Conservation (phyloP, 2,329 filamentous ascomycete species). For the Penicillium italicum region DNA sequence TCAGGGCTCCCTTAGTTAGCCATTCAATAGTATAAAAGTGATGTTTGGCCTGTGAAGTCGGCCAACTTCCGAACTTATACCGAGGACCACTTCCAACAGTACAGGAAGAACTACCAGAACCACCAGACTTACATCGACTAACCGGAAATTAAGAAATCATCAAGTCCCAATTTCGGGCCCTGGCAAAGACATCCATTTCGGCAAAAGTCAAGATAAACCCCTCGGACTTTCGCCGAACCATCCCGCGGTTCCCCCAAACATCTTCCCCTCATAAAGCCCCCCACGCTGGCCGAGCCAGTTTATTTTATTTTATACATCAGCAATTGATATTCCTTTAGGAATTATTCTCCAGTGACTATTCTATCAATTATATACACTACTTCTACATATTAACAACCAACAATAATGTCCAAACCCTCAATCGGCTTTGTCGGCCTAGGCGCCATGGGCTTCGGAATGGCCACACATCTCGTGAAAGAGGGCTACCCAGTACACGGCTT, state of each 20-base stretch:
- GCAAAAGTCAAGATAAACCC: neutral
- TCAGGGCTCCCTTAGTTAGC: neutral
- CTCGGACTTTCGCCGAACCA: constrained; percentile 21
- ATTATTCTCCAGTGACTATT: neutral
- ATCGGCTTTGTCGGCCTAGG: constrained; percentile 72
- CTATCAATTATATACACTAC: neutral
- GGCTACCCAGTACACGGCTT: constrained; percentile 67
- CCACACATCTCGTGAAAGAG: constrained; percentile 65
- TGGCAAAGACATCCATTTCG: neutral
- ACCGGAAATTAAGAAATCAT: neutral
- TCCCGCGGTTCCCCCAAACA: constrained; percentile 17
- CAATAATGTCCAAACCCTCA: constrained; percentile 43
- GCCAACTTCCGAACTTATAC: neutral
- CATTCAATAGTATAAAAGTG: neutral
- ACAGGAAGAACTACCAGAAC: neutral
- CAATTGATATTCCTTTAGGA: neutral
- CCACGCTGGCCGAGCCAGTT: constrained; percentile 1
- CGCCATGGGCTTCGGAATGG: constrained; percentile 81
- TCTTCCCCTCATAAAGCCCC: constrained; percentile 15
- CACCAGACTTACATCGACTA: neutral
- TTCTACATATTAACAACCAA: neutral
- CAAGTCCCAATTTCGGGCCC: neutral
- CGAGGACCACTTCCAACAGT: neutral
- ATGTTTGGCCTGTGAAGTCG: neutral
- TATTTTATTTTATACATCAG: neutral